phyloP scores from a whole-genome alignment of 208 protist genomes.

The Leishmania turanica region DNA sequence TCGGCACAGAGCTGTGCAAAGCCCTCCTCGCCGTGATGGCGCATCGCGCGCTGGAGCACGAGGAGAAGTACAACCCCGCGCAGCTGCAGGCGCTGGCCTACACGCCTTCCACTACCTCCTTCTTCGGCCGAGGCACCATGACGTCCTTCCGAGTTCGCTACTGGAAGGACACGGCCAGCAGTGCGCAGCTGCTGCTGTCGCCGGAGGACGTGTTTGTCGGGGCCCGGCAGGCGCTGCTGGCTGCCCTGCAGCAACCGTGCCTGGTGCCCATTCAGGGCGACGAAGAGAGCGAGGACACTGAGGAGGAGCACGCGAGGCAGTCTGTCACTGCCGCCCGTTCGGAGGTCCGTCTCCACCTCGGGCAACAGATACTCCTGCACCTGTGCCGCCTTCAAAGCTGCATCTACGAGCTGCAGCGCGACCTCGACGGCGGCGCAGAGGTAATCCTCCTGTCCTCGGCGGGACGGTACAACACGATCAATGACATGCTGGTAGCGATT shows the following conservation, averaged over 20 bases:
- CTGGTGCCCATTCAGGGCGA: conserved; percentile 6
- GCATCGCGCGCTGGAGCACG: conserved; percentile 57
- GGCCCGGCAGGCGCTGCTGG: conserved; percentile 16
- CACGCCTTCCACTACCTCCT: conserved; percentile 40
- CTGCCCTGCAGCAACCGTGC: conserved; percentile 28
- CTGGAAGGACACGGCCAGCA: conserved; percentile 43
- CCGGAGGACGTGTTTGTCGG: conserved; percentile 23
- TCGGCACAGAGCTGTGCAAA: conserved; percentile 69
- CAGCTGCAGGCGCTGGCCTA: conserved; percentile 54
- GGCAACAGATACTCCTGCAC: conserved; percentile 68
- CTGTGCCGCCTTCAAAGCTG: conserved; percentile 65
- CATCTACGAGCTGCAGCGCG: conserved; percentile 70
- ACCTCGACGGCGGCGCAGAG: conserved; percentile 73
- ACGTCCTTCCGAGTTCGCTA: conserved; percentile 66
- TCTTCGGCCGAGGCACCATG: conserved; percentile 62
- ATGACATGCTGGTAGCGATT: conserved; percentile 61
- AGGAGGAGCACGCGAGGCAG: conserved; percentile 23
- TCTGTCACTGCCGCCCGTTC: background rate
- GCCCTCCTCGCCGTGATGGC: conserved; percentile 55
- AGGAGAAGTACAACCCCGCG: conserved; percentile 65
- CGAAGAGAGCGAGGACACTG: conserved; percentile 19
- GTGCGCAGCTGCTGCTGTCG: conserved; percentile 39
- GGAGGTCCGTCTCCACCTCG: conserved; percentile 42
- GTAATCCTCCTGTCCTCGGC: conserved; percentile 63
- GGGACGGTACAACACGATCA: conserved; percentile 70